A percentile compares a stretch with the other conserved stretches of the same genome.
Conservation (phyloP, 148 eudicot genomes). For the Arbutus unedo region DNA sequence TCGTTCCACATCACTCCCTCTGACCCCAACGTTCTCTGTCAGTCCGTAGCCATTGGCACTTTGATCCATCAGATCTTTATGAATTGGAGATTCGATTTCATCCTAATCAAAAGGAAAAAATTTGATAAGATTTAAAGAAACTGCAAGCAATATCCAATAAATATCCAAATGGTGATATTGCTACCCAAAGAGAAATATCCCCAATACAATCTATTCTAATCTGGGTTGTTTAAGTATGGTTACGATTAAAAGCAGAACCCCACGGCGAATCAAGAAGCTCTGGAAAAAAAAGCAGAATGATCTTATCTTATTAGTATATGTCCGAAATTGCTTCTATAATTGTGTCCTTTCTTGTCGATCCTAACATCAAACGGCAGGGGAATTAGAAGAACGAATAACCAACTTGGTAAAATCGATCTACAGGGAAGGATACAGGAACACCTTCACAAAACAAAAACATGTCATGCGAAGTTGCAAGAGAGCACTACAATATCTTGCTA, state of each 20-base stretch:
- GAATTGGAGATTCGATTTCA: conserved; percentile 37
- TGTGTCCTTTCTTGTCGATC: too few relatives aligned
- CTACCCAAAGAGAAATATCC: too few relatives aligned
- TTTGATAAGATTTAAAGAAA: background rate
- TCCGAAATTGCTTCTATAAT: too few relatives aligned
- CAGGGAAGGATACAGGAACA: background rate
- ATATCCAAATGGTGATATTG: background rate
- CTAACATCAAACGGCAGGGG: too few relatives aligned
- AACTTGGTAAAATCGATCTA: too few relatives aligned
- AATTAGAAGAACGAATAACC: too few relatives aligned
- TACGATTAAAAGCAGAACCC: too few relatives aligned
- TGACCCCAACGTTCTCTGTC: conserved; percentile 30
- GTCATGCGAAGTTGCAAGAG: background rate
- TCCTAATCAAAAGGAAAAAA: conserved; percentile 34
- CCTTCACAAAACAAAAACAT: background rate
- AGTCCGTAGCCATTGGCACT: conserved; percentile 39
- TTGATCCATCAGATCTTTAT: conserved; percentile 30
- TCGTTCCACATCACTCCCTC: conserved; percentile 37
- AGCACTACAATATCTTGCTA: background rate
- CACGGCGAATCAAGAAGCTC: too few relatives aligned
- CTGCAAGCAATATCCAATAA: background rate
- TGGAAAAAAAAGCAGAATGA: too few relatives aligned
- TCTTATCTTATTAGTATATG: too few relatives aligned
- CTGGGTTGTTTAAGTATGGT: too few relatives aligned
- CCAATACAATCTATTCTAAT: too few relatives aligned